Evolutionary conservation across 345 rosid species (phyloP).

Genomic region (Syzygium aromaticum): DNA sequence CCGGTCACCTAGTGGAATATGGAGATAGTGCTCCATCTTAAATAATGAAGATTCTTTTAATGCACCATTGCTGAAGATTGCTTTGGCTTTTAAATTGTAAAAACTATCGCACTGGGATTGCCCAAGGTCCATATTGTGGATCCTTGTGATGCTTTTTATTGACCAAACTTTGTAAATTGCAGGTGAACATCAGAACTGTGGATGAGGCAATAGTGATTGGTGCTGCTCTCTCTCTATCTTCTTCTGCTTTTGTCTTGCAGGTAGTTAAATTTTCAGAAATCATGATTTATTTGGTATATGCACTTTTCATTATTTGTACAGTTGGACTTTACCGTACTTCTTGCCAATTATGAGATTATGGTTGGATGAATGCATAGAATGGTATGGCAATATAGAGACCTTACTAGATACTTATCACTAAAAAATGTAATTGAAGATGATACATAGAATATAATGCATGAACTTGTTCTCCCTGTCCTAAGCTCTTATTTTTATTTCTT

Average conservation of each 20-base stretch:
- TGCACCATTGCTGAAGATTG: neutral
- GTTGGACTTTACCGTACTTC: neutral
- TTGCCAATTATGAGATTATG: neutral
- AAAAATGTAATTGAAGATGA: neutral
- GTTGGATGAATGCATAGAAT: neutral
- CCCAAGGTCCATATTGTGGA: neutral
- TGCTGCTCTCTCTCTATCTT: conserved; percentile 93
- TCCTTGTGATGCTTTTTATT: neutral
- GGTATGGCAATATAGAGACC: neutral
- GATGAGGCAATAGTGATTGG: conserved; percentile 98
- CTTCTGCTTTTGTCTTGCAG: conserved; percentile 97
- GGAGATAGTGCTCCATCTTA: neutral
- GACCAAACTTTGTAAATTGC: neutral
- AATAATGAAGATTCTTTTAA: neutral
- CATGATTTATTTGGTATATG: neutral
- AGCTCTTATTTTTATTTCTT: neutral
- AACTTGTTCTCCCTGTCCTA: neutral
- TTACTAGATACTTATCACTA: neutral
- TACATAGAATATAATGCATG: neutral
- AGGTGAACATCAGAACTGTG: conserved; percentile 95
- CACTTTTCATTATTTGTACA: neutral
- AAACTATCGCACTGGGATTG: neutral
- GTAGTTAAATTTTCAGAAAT: conserved; percentile 26
- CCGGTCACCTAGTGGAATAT: neutral
- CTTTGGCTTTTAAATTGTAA: neutral